Percentiles rank a stretch among this genome's conserved stretches.
These are phyloP conservation scores for Hsuehochloa calcarea DNA, from an alignment of 176 grass and related monocot genomes.

Conservation along the genomic window DNA sequence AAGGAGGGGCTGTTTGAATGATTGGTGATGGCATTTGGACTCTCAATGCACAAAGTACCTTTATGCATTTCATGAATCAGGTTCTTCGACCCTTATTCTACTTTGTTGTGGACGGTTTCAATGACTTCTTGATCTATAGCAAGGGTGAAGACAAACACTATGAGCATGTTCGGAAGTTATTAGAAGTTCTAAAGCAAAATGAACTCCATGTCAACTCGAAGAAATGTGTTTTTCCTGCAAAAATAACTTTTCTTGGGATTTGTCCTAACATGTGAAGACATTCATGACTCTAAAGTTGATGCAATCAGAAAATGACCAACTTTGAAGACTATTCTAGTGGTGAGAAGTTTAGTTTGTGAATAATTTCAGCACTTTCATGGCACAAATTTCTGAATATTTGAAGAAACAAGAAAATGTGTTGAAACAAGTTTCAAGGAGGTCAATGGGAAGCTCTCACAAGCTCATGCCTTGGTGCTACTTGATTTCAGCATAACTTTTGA, in stretches of 20 bases:
- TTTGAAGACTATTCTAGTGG: background rate
- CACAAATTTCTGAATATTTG: background rate
- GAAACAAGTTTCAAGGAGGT: background rate
- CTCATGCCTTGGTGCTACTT: background rate
- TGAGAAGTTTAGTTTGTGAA: slow-evolving; percentile 2
- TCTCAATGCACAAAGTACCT: background rate
- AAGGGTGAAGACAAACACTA: background rate
- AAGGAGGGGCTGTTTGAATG: background rate
- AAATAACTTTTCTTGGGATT: background rate
- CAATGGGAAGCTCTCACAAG: background rate
- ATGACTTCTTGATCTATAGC: slow-evolving; percentile 5
- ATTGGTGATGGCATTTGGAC: slow-evolving; percentile 11
- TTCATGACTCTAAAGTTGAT: background rate
- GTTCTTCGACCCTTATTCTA: background rate
- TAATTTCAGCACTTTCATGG: background rate
- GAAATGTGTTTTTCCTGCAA: background rate
- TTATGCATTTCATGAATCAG: slow-evolving; percentile 8
- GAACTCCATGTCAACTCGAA: background rate
- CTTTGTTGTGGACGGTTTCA: background rate
- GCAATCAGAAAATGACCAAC: background rate
- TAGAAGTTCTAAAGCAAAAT: background rate
- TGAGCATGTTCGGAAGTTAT: background rate
- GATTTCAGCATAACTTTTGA: background rate
- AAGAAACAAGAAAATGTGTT: background rate
- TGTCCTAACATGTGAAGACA: background rate